A percentile compares a stretch with the other conserved stretches of the same genome.
Evolutionary conservation across 2,329 filamentous ascomycete species (phyloP).

Genomic region (Paraphoma sp.): DNA sequence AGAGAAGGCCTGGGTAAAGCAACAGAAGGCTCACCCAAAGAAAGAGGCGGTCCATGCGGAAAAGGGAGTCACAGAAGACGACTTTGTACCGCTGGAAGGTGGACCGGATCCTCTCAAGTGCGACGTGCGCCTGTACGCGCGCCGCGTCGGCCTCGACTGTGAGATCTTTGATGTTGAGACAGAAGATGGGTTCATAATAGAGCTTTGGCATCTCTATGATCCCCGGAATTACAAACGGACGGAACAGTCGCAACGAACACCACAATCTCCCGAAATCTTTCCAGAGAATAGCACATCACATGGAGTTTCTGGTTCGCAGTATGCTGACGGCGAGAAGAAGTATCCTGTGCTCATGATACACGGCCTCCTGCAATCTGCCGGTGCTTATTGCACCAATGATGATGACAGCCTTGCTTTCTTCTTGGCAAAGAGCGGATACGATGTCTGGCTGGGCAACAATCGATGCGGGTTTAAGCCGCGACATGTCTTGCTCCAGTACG

Average conservation of each 20-base stretch:
- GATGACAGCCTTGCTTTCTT: slow-evolving; percentile 90
- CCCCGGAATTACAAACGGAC: slow-evolving; percentile 72
- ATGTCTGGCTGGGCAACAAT: slow-evolving; percentile 96
- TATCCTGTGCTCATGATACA: slow-evolving; percentile 90
- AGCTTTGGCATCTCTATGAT: slow-evolving; percentile 88
- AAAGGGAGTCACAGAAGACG: slow-evolving; percentile 49
- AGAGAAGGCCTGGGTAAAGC: slow-evolving; percentile 67
- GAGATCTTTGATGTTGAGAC: slow-evolving; percentile 87
- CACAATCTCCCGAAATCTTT: slow-evolving; percentile 70
- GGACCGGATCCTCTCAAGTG: slow-evolving; percentile 79
- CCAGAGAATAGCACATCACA: slow-evolving; percentile 41
- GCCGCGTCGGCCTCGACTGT: slow-evolving; percentile 83
- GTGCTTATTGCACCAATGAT: slow-evolving; percentile 89
- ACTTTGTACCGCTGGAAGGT: slow-evolving; percentile 78
- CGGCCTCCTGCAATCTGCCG: slow-evolving; percentile 84
- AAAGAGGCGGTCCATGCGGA: slow-evolving; percentile 51
- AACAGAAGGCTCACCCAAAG: slow-evolving; percentile 42
- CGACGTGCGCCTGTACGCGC: slow-evolving; percentile 85
- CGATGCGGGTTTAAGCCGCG: slow-evolving; percentile 83
- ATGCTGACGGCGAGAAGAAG: slow-evolving; percentile 58
- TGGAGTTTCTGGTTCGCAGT: slow-evolving; percentile 32
- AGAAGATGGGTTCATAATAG: slow-evolving; percentile 90
- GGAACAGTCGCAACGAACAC: slow-evolving; percentile 56
- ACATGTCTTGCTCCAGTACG: slow-evolving; percentile 72
- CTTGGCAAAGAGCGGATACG: slow-evolving; percentile 88